Conservation (phyloP, 1,284 basidiomycete genomes). For the Microbotryum saponariae region DNA sequence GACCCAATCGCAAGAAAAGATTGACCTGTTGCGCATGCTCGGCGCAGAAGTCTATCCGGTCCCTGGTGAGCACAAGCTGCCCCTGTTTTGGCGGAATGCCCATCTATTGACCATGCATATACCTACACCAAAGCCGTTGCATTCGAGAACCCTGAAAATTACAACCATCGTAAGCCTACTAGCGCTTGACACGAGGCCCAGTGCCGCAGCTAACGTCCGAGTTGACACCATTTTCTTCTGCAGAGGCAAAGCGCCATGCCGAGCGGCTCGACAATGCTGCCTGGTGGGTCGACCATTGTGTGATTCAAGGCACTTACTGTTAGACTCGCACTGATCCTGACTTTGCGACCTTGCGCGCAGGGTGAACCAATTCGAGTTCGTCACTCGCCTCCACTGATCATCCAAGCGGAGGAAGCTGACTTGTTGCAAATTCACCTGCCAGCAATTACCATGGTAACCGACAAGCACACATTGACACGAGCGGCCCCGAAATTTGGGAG, state of each 20-base stretch:
- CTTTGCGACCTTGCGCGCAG: background rate
- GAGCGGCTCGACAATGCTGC: slow-evolving; percentile 76
- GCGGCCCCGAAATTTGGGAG: slow-evolving; percentile 94
- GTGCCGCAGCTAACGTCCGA: no score
- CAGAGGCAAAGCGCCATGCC: slow-evolving; percentile 76
- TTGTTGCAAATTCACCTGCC: background rate
- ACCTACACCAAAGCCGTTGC: slow-evolving; percentile 59
- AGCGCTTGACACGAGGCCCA: no score
- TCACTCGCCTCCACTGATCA: background rate
- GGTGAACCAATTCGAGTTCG: slow-evolving; percentile 27
- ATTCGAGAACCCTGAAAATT: slow-evolving; percentile 92
- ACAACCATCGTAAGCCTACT: slow-evolving; percentile 66
- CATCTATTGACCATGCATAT: background rate
- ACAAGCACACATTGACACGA: slow-evolving; percentile 76
- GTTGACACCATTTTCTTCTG: background rate
- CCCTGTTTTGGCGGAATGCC: background rate
- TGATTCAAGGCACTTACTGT: background rate
- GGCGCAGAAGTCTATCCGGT: slow-evolving; percentile 94
- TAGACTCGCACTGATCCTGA: background rate
- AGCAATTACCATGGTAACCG: slow-evolving; percentile 55
- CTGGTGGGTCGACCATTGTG: slow-evolving; percentile 56
- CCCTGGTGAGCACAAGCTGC: slow-evolving; percentile 46
- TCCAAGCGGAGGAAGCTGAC: slow-evolving; percentile 59
- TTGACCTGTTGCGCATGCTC: slow-evolving; percentile 91
- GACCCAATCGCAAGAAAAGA: slow-evolving; percentile 85